Evolutionary conservation across 192 early-diverging fungal species (phyloP), one percentile per base, ranked within the genome.

Genomic region (Coemansia reversa): DNA sequence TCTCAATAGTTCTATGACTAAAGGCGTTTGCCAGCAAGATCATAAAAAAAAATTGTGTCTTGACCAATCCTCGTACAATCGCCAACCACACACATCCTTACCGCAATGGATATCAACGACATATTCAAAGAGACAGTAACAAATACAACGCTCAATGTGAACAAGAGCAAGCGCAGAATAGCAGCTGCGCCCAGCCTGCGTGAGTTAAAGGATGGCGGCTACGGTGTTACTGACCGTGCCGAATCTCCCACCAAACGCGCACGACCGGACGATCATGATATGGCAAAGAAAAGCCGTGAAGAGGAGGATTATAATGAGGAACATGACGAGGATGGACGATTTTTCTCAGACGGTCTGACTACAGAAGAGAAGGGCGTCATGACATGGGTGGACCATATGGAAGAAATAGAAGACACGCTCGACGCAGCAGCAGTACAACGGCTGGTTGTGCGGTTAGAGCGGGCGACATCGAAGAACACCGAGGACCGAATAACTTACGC

Each of bases 381-480:
- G 55, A 86, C 88, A 45, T 85, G 92, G 70, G 93, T 98, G 25
- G 93, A 98, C 68, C 84, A 92, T 6, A 86, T 84, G 48, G 94
- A 94, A 50, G 88, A 66, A 16, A 50, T 73, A 25, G 86, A 87
- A 33, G 87, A 75, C 28, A 63, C 65, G 19, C 85, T 97, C 30
- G 92, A 94, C 70, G 45, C 85, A 7, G 22, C 75, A 2, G 73
- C 81, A 18, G 86, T 96, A 7, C 89, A 92, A 58, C 86, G 85
- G 64, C 86, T 93, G 76, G 83, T 95, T 30, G 73, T 91, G 28
- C 87, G 87, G 58, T 90, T 97, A 67, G 92, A 97, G 70, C 90
- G 89, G 66, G 85, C 89, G 0, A 86, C 97, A 69, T 88, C 83
- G 56, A 93, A 88, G 54, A 99, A 99, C 80, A 88, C 92, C 56